Percentiles rank a stretch among this genome's conserved stretches.
These are phyloP conservation scores for Backusella morwellensis DNA, from an alignment of 192 early-diverging fungal genomes.

Conservation along the genomic window DNA sequence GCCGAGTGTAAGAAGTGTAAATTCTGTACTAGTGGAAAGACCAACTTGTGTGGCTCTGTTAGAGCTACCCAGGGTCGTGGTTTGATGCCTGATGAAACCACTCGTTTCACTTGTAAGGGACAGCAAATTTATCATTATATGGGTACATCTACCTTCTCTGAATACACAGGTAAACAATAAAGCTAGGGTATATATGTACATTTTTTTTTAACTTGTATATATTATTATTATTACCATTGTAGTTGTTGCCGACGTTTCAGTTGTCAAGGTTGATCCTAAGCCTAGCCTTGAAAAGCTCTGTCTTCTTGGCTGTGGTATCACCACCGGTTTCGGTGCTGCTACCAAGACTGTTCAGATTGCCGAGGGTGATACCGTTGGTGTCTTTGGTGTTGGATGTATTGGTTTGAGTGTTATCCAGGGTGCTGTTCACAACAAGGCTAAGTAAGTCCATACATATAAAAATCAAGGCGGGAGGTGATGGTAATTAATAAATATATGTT, in stretches of 20 bases:
- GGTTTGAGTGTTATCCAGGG: slow-evolving; percentile 91
- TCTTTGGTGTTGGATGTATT: slow-evolving; percentile 96
- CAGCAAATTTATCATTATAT: slow-evolving; percentile 93
- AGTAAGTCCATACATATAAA: slow-evolving; percentile 17
- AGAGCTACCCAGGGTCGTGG: slow-evolving; percentile 92
- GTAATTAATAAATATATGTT: not conserved
- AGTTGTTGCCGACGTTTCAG: slow-evolving; percentile 87
- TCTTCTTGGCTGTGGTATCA: slow-evolving; percentile 94
- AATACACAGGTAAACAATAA: slow-evolving; percentile 73
- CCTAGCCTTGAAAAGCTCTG: slow-evolving; percentile 86
- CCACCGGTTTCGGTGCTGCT: slow-evolving; percentile 96
- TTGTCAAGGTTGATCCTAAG: slow-evolving; percentile 80
- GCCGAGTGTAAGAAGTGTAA: slow-evolving; percentile 93
- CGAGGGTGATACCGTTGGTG: slow-evolving; percentile 67
- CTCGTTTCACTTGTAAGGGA: slow-evolving; percentile 90
- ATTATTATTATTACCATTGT: not conserved
- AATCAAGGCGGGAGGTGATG: not conserved
- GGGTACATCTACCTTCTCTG: slow-evolving; percentile 92
- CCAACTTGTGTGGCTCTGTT: slow-evolving; percentile 92
- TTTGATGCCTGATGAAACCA: slow-evolving; percentile 93
- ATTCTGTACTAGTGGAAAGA: slow-evolving; percentile 97
- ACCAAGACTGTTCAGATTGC: slow-evolving; percentile 91
- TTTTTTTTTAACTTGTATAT: not conserved
- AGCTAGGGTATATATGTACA: not conserved
- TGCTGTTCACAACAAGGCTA: slow-evolving; percentile 46